Percentiles rank a stretch among this genome's conserved stretches.
Conservation (phyloP, 108 stramenopile genomes). For the Skeletonema grethae region DNA sequence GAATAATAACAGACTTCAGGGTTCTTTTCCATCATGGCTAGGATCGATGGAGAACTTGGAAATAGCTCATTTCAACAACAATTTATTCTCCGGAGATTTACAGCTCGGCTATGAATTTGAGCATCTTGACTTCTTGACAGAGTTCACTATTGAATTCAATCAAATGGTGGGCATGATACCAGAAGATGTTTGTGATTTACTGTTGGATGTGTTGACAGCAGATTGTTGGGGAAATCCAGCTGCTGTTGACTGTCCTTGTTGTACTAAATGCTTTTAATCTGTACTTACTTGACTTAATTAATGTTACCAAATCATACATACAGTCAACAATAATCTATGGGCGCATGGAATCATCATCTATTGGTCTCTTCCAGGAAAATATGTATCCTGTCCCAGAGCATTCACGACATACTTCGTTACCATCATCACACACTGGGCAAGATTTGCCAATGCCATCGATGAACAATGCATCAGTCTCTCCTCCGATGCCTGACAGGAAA, state of each 20-base stretch:
- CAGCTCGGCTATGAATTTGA: conserved; percentile 21
- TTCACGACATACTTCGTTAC: conserved; percentile 25
- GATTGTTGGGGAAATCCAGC: conserved; percentile 48
- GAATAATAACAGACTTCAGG: conserved; percentile 37
- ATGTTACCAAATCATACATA: background rate
- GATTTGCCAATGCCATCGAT: conserved; percentile 31
- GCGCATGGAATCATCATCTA: conserved; percentile 17
- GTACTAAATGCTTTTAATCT: conserved; percentile 25
- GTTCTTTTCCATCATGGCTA: conserved; percentile 28
- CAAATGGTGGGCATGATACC: conserved; percentile 24
- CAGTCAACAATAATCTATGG: conserved; percentile 7
- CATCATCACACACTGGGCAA: conserved; percentile 48
- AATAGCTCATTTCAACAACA: conserved; percentile 42
- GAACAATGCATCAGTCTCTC: conserved; percentile 37
- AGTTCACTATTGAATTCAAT: conserved; percentile 42
- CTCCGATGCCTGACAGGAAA: conserved; percentile 33
- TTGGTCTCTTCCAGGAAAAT: conserved; percentile 20
- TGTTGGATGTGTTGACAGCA: conserved; percentile 32
- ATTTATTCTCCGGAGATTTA: conserved; percentile 35
- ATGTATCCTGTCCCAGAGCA: conserved; percentile 46
- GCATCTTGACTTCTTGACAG: conserved; percentile 25
- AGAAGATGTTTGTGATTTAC: conserved; percentile 38
- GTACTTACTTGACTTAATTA: background rate
- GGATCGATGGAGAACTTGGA: conserved; percentile 31
- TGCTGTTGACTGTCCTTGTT: conserved; percentile 44